Evolutionary conservation across 352 stramenopile species (phyloP).

Genomic region (Pythium chondricola): DNA sequence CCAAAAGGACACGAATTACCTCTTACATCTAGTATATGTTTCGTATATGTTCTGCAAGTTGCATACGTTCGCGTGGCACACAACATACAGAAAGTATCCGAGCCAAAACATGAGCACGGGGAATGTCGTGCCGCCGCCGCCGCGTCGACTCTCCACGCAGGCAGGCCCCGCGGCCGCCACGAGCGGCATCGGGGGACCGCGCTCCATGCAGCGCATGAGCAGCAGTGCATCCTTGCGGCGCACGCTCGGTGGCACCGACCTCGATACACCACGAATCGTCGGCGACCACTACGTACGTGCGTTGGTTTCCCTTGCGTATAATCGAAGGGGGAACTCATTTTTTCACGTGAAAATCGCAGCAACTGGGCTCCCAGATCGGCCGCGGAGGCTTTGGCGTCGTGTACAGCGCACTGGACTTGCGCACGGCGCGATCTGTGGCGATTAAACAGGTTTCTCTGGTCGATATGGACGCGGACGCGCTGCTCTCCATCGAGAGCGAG

Average conservation of each 20-base stretch:
- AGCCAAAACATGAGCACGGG: too few species aligned
- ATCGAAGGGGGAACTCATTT: neutral
- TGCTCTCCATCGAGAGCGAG: constrained; percentile 84
- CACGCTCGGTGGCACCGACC: constrained; percentile 11
- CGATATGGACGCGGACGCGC: constrained; percentile 81
- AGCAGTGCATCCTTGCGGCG: constrained; percentile 13
- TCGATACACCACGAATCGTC: constrained; percentile 56
- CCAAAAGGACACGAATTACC: too few species aligned
- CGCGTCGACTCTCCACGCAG: neutral
- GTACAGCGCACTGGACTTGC: constrained; percentile 82
- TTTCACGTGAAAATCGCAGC: constrained; percentile 29
- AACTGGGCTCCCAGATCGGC: constrained; percentile 89
- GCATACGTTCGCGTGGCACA: too few species aligned
- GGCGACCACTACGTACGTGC: constrained; percentile 64
- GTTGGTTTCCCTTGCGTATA: neutral
- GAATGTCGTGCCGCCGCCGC: neutral
- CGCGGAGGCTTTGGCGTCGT: constrained; percentile 89
- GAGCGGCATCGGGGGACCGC: constrained; percentile 1
- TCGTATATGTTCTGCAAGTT: too few species aligned
- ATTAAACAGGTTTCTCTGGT: constrained; percentile 85
- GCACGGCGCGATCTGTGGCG: constrained; percentile 74
- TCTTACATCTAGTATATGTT: too few species aligned
- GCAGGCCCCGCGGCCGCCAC: neutral
- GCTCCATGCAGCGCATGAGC: constrained; percentile 20
- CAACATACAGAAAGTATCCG: too few species aligned